phyloP scores from a whole-genome alignment of 176 grass and related monocot species.

The Elaeis guineensis region DNA sequence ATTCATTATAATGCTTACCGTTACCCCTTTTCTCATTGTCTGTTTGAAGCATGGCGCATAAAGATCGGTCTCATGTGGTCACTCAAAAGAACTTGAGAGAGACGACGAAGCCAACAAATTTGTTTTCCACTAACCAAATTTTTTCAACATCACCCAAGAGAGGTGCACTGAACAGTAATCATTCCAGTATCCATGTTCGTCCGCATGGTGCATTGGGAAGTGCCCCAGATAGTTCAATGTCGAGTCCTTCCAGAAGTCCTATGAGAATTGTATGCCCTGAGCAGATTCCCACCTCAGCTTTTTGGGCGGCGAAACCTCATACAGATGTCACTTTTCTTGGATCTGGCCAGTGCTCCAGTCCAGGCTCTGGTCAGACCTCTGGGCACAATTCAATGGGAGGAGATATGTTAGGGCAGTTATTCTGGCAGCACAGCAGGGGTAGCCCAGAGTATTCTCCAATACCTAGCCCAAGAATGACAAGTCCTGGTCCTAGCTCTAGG shows the following conservation, averaged over 20 bases:
- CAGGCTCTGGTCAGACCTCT: conserved; percentile 94
- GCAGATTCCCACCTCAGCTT: conserved; percentile 80
- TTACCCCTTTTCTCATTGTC: conserved; percentile 21
- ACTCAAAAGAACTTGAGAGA: conserved; percentile 49
- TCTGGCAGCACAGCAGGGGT: conserved; percentile 86
- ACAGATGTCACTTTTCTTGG: conserved; percentile 77
- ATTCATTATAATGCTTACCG: conserved; percentile 13
- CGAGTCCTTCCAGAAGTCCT: conserved; percentile 88
- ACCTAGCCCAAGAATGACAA: conserved; percentile 92
- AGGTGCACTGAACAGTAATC: conserved; percentile 35
- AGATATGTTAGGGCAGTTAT: conserved; percentile 79
- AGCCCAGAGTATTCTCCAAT: conserved; percentile 93
- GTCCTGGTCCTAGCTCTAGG: conserved; percentile 85
- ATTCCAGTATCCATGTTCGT: conserved; percentile 49
- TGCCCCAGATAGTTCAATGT: conserved; percentile 93
- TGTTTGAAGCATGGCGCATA: conserved; percentile 48
- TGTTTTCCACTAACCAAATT: conserved; percentile 45
- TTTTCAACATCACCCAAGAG: conserved; percentile 50
- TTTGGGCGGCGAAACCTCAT: conserved; percentile 70
- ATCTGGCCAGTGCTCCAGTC: conserved; percentile 95
- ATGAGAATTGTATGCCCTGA: conserved; percentile 60
- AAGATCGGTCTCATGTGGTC: conserved; percentile 36
- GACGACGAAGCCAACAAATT: conserved; percentile 34
- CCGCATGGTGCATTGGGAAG: conserved; percentile 52
- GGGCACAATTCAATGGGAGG: conserved; percentile 97